phyloP scores from a whole-genome alignment of 2,329 filamentous ascomycete species.

The Podosphaera xanthii region DNA sequence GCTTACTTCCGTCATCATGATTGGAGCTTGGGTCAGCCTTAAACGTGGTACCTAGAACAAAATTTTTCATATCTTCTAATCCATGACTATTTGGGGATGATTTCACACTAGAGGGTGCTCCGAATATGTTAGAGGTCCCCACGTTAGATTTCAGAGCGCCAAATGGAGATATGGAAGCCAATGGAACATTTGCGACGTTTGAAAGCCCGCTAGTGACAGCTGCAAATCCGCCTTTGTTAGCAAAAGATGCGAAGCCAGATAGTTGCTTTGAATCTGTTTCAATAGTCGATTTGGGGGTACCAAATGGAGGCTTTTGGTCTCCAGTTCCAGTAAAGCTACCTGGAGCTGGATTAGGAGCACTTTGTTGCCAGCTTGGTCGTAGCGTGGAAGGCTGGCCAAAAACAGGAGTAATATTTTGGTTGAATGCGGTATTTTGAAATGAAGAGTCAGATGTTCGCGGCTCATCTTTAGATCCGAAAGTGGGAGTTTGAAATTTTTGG shows the following conservation, averaged over 20 bases:
- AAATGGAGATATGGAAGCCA: neutral
- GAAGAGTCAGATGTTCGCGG: neutral
- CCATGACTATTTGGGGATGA: conserved; percentile 5
- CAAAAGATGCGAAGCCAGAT: conserved; percentile 30
- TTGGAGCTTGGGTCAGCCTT: conserved; percentile 28
- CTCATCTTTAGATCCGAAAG: conserved; percentile 17
- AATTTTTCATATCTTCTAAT: conserved; percentile 13
- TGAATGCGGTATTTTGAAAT: neutral
- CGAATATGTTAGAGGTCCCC: conserved; percentile 16
- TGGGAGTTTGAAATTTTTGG: conserved; percentile 20
- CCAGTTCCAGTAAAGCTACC: neutral
- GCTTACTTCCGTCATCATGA: conserved; percentile 26
- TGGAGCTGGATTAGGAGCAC: neutral
- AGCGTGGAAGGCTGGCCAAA: neutral
- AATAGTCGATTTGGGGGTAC: conserved; percentile 17
- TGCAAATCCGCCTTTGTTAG: conserved; percentile 30
- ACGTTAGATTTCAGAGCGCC: neutral
- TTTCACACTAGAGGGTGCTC: neutral
- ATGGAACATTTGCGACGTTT: neutral
- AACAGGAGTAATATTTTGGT: neutral
- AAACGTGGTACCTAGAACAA: conserved; percentile 16
- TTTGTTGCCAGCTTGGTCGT: neutral
- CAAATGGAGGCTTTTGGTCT: conserved; percentile 4
- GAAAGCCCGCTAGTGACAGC: conserved; percentile 5
- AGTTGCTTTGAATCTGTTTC: conserved; percentile 17